phyloP scores from a whole-genome alignment of 129 eudicot species.

The Saussurea involucrata region DNA sequence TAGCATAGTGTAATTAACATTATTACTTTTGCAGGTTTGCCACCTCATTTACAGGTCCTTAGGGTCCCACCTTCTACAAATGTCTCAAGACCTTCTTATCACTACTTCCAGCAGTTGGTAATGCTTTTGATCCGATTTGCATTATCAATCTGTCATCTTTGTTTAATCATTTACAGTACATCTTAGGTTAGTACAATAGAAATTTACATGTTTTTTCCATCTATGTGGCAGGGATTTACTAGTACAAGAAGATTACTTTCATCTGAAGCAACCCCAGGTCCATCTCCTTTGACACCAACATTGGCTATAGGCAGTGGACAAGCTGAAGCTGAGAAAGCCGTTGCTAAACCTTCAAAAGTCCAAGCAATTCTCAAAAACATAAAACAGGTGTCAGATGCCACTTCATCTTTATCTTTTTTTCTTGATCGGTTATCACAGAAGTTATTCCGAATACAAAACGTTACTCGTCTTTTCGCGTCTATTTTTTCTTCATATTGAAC shows the following conservation, averaged over 20 bases:
- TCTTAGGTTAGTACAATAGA: neutral
- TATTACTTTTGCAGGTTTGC: conserved; percentile 47
- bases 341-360: conserved; percentile 64
- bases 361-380: conserved; percentile 83
- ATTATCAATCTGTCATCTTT: neutral
- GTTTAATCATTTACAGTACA: neutral
- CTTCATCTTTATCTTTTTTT: conserved; percentile 9
- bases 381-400: conserved; percentile 56
- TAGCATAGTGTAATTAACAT: neutral
- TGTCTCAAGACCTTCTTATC: conserved; percentile 48
- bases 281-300: conserved; percentile 75
- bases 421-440: neutral
- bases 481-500: neutral
- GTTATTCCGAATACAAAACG: neutral
- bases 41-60: conserved; percentile 36
- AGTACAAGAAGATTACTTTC: conserved; percentile 71
- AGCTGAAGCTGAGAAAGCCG: conserved; percentile 61
- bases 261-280: conserved; percentile 65
- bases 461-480: neutral
- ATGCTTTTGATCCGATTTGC: conserved; percentile 18
- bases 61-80: conserved; percentile 36
- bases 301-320: conserved; percentile 58
- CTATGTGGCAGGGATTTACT: conserved; percentile 60
- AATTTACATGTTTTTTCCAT: neutral
- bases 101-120: conserved; percentile 66